Evolutionary conservation across 306 rosid genomes (phyloP).

Genomic region (Begonia loranthoides): DNA sequence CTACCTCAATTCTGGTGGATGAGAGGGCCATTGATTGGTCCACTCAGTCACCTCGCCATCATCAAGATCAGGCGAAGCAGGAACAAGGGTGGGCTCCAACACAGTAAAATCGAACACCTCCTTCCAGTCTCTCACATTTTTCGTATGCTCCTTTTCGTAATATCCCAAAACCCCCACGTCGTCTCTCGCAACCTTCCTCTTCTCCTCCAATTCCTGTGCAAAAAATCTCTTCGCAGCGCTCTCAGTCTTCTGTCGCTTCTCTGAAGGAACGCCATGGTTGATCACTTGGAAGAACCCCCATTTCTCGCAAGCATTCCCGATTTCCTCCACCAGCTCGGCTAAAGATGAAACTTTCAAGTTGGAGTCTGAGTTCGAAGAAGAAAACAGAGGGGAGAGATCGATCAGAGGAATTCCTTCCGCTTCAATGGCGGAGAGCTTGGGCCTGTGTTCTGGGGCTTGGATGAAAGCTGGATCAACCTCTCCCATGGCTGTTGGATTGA

Average conservation of each 20-base stretch:
- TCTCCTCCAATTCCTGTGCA: slow-evolving; percentile 40
- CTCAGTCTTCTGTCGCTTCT: slow-evolving; percentile 17
- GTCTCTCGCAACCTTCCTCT: slow-evolving; percentile 32
- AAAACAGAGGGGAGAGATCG: slow-evolving; percentile 15
- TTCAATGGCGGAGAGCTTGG: slow-evolving; percentile 21
- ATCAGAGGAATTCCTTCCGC: slow-evolving; percentile 39
- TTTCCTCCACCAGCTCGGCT: slow-evolving; percentile 21
- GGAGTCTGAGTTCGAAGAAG: background rate
- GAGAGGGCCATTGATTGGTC: slow-evolving; percentile 32
- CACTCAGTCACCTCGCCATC: slow-evolving; percentile 21
- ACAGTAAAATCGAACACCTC: slow-evolving; percentile 43
- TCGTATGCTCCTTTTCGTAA: slow-evolving; percentile 44
- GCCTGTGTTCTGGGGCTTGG: slow-evolving; percentile 52
- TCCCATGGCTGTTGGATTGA: slow-evolving; percentile 16
- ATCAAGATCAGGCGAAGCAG: slow-evolving; percentile 19
- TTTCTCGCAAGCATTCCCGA: slow-evolving; percentile 37
- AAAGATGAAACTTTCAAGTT: background rate
- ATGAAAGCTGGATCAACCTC: slow-evolving; percentile 35
- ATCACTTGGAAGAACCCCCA: slow-evolving; percentile 76
- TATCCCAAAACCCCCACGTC: slow-evolving; percentile 27
- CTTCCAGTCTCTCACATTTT: slow-evolving; percentile 73
- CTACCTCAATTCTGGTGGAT: slow-evolving; percentile 45
- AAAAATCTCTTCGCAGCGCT: slow-evolving; percentile 32
- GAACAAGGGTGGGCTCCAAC: slow-evolving; percentile 23
- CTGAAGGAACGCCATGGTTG: slow-evolving; percentile 46